Evolutionary conservation across 2,329 filamentous ascomycete species (phyloP).

Genomic region (Stemphylium vesicarium): DNA sequence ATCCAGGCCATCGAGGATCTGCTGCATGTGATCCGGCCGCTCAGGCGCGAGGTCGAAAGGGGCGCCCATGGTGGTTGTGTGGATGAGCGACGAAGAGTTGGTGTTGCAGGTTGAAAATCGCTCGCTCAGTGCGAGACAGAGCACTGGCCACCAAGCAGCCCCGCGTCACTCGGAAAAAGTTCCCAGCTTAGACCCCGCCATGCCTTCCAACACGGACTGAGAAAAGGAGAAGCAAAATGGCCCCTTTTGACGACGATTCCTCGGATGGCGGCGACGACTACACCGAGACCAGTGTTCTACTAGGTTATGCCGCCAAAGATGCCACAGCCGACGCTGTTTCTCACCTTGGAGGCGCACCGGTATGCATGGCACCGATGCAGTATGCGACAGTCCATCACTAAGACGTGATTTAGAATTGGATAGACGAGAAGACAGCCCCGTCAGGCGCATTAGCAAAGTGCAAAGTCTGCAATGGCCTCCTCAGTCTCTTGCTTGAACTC

Average conservation of each 20-base stretch:
- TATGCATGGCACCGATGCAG: slow-evolving; percentile 58
- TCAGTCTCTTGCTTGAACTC: slow-evolving; percentile 86
- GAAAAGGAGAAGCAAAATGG: slow-evolving; percentile 57
- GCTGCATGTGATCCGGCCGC: slow-evolving; percentile 88
- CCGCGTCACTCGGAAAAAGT: slow-evolving; percentile 16
- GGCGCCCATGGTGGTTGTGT: slow-evolving; percentile 52
- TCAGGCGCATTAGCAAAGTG: slow-evolving; percentile 81
- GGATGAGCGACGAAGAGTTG: slow-evolving; percentile 32
- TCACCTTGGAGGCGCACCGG: slow-evolving; percentile 84
- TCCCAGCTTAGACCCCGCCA: slow-evolving; percentile 19
- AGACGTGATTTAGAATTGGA: slow-evolving; percentile 68
- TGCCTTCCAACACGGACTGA: not conserved
- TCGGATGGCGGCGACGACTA: slow-evolving; percentile 72
- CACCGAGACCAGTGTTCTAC: slow-evolving; percentile 82
- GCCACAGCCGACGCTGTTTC: slow-evolving; percentile 82
- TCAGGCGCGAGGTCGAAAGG: slow-evolving; percentile 88
- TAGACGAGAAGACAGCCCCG: slow-evolving; percentile 73
- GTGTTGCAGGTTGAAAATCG: slow-evolving; percentile 25
- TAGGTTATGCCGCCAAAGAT: slow-evolving; percentile 87
- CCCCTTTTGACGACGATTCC: slow-evolving; percentile 85
- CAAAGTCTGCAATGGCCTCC: slow-evolving; percentile 81
- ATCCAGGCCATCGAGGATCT: slow-evolving; percentile 95
- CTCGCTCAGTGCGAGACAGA: slow-evolving; percentile 27
- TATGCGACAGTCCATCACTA: slow-evolving; percentile 14
- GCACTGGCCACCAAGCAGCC: slow-evolving; percentile 15